Base-by-base conservation (phyloP, 2,329 filamentous ascomycete species). In the Zelopaecilomyces penicillatus region DNA sequence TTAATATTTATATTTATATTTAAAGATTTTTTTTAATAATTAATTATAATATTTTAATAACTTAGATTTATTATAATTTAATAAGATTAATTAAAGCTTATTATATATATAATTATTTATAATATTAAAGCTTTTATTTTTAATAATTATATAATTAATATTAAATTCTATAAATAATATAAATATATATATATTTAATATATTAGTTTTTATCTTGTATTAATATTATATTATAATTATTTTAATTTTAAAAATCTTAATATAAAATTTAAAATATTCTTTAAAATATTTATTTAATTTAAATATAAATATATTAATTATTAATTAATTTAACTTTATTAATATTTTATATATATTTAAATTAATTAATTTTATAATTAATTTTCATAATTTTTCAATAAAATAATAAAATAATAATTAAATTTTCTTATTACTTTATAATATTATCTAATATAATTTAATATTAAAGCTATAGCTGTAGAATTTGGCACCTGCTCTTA, bases 401-500 rank as follows among this genome's bases (percentile, higher is more conserved):
- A 34, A 34, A 34, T 34, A 34, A 8, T 34, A 34, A 34, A 34
- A 34, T 34, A 34, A 34, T 7, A 34, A 34, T 7, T 34, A 34
- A 34, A 34, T 34, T 34, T 8, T 34, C 7, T 8, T 8, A 34
- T 34, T 34, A 34, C n/a, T 34, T 34, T 8, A 7, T 34, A 34
- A 34, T 8, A 34, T 34, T 34, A 34, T 8, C 7, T 34, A 34
- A 34, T 34, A 34, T 8, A 8, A 34, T 34, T 34, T 8, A 34
- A 34, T 34, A 34, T 8, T 34, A 34, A 34, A 8, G 43, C 52
- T 47, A 80, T 52, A 82, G 61, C 48, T 71, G 70, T 54, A 81
- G 63, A 42, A 80, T 70, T 59, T 80, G 75, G 54, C 74, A 78
- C 50, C 76, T 75, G 62, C 78, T 82, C 48, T 66, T 68, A 50